A percentile compares a stretch with the other conserved stretches of the same genome.
These are phyloP conservation scores for Peronospora tabacina DNA, from an alignment of 352 stramenopile species.

Conservation along the genomic window DNA sequence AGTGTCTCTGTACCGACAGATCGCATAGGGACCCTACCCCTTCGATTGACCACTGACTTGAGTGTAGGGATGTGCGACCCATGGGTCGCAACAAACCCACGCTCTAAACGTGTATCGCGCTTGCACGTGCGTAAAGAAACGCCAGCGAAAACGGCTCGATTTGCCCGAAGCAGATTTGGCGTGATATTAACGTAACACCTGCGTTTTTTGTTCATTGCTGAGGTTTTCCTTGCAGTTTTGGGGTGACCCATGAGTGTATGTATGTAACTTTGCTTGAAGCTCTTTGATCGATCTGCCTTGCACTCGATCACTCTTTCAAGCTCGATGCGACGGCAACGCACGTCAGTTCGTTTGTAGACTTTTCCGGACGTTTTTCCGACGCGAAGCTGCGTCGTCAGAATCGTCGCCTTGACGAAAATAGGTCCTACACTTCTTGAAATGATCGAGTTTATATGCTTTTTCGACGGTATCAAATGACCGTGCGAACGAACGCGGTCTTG, in stretches of 20 bases:
- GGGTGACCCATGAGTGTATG: too few relatives aligned
- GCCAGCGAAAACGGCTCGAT: neutral
- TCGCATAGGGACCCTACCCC: slow-evolving; percentile 5
- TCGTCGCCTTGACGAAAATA: neutral
- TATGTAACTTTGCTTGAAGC: too few relatives aligned
- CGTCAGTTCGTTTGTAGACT: slow-evolving; percentile 3
- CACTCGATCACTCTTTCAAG: neutral
- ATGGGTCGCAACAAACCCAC: slow-evolving; percentile 13
- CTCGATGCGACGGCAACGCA: slow-evolving; percentile 20
- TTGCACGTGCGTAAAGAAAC: slow-evolving; percentile 2
- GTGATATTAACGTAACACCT: too few relatives aligned
- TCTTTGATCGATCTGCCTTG: neutral
- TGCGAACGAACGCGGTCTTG: neutral
- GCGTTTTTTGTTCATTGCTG: too few relatives aligned
- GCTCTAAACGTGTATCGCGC: neutral
- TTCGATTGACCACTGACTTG: slow-evolving; percentile 3
- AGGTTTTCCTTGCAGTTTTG: too few relatives aligned
- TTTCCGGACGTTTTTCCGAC: slow-evolving; percentile 8
- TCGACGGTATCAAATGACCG: neutral
- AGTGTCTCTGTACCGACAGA: slow-evolving; percentile 6
- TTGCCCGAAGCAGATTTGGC: neutral
- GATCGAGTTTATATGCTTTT: slow-evolving; percentile 5
- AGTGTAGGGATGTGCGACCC: slow-evolving; percentile 4
- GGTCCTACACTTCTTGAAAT: slow-evolving; percentile 10
- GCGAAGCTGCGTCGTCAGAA: neutral